Evolutionary conservation across 2,329 filamentous ascomycete genomes (phyloP).

Genomic region (Alternaria solani): DNA sequence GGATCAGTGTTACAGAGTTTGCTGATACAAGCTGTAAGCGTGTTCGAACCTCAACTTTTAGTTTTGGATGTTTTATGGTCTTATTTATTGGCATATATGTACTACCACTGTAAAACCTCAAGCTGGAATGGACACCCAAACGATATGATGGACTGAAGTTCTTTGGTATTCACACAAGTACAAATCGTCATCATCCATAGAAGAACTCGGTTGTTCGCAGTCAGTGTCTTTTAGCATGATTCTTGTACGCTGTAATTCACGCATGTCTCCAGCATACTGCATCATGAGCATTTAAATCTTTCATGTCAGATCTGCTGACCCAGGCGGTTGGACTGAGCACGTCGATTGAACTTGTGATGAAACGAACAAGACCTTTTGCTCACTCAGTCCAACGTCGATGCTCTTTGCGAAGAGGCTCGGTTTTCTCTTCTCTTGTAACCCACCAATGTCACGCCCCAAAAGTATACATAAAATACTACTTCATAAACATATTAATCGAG

Average conservation of each 20-base stretch:
- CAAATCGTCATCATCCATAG: background rate
- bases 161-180: background rate
- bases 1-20: no score
- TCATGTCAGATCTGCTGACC: background rate
- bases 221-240: background rate
- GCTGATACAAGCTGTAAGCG: background rate
- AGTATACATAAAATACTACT: no score
- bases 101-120: background rate
- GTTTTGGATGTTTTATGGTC: background rate
- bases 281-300: background rate
- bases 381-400: background rate
- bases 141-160: background rate
- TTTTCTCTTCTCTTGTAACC: no score
- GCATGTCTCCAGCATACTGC: background rate
- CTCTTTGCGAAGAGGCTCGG: background rate
- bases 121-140: no score
- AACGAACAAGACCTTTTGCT: background rate
- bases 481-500: no score
- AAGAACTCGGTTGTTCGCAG: background rate
- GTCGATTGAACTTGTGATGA: background rate
- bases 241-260: background rate
- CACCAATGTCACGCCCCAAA: no score
- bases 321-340: background rate
- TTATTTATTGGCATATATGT: background rate
- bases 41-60: background rate